Base-by-base conservation (phyloP, 2,329 filamentous ascomycete genomes). In the Paramyrothecium sp. region DNA sequence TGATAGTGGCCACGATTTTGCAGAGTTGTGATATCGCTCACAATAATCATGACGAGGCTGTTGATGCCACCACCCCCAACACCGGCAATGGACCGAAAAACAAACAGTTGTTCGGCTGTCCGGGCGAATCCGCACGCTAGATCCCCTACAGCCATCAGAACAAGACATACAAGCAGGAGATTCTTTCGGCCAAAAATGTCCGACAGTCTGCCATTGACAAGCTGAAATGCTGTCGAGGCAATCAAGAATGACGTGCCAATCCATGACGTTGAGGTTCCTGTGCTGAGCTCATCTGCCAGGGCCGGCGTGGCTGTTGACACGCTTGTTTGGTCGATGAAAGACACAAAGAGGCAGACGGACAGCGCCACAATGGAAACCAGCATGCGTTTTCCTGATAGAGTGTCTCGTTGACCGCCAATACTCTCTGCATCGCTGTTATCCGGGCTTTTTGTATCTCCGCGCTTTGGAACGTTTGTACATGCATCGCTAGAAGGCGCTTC, bases 131-230 rank as follows among this genome's bases (percentile, higher is more conserved):
- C 72, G 51, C 70, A 73, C 0, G 70, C 54, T 0, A 74, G 44
- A 16, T 73, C 71, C 0, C 70, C 73, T 0, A 70, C 4, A 0
- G 65, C 67, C 19, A 75, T 65, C 2, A 73, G 53, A 0, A 54
- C 63, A 10, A 75, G 49, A 13, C 65, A 71, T 1, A 65, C 60
- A 0, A 76, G 50, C 0, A 73, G 63, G 17, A 74, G 57, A 0
- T 65, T 65, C 53, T 75, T 75, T 0, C 74, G 63, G 1, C 73
- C 73, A 3, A 73, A 71, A 0, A 75, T 73, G 21, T 75, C 71
- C 0, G 69, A 71, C 0, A 74, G 55, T 2, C 73, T 67, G 0
- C 73, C 73, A 50, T 74, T 71, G 13, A 75, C 63, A 13, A 73
- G 65, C 60, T 74, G 71, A 1, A 75, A 71, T 2, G 66, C 65